Percentiles rank a stretch among this genome's conserved stretches.
Evolutionary conservation across 148 eudicot genomes (phyloP).

Genomic region (Camellia granthamiana): DNA sequence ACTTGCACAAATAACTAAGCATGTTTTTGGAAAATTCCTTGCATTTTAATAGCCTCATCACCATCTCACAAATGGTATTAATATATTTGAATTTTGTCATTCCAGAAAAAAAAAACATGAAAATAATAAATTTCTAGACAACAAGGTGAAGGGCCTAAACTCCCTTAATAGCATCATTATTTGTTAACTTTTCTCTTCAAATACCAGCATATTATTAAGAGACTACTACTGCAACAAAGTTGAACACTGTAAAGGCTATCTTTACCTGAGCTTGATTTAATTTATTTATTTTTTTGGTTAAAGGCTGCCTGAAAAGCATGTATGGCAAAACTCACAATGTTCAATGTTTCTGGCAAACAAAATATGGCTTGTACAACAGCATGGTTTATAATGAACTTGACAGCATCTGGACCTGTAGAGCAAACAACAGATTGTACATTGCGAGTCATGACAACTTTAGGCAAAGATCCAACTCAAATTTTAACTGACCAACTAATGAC

Average conservation of each 20-base stretch:
- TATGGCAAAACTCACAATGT: constrained; percentile 52
- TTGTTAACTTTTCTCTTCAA: background rate
- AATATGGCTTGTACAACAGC: constrained; percentile 83
- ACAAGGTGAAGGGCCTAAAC: background rate
- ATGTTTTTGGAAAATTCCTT: too few relatives aligned
- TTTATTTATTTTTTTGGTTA: background rate
- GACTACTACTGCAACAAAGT: background rate
- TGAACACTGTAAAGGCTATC: background rate
- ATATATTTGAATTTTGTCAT: too few relatives aligned
- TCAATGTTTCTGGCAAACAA: constrained; percentile 76
- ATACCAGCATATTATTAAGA: background rate
- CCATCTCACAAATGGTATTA: background rate
- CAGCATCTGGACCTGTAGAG: constrained; percentile 95
- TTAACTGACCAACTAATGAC: constrained; percentile 21
- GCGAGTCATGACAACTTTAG: background rate
- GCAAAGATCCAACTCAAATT: constrained; percentile 12
- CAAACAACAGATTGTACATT: constrained; percentile 7
- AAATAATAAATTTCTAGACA: background rate
- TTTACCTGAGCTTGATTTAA: background rate
- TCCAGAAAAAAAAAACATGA: too few relatives aligned
- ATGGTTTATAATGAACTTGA: constrained; percentile 80
- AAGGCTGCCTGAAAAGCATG: background rate
- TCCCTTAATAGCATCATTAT: background rate
- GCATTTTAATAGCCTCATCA: background rate
- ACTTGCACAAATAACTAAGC: background rate